phyloP scores from a whole-genome alignment of 140 eudicot genomes.

The Oenanthe javanica region DNA sequence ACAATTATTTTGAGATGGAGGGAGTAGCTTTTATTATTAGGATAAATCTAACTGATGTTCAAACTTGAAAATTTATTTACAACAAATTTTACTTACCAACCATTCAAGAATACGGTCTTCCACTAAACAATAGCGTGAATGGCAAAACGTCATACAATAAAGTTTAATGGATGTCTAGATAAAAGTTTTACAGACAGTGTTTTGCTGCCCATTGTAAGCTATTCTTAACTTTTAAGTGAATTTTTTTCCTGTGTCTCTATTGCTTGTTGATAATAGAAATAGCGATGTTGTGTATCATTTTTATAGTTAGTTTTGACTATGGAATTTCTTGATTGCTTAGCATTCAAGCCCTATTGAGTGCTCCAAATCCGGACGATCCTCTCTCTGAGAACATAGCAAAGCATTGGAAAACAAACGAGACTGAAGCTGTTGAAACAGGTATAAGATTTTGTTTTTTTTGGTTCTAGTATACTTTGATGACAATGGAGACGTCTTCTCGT shows the following conservation, averaged over 20 bases:
- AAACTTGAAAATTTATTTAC: too few relatives aligned
- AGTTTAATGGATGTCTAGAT: background rate
- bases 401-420: slow-evolving; percentile 67
- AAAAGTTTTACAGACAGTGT: background rate
- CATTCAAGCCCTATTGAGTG: slow-evolving; percentile 86
- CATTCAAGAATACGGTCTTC: too few relatives aligned
- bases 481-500: background rate
- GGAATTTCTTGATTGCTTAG: slow-evolving; percentile 23
- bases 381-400: slow-evolving; percentile 69
- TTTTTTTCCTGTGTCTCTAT: background rate
- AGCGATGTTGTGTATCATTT: too few relatives aligned
- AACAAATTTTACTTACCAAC: too few relatives aligned
- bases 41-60: background rate
- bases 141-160: background rate
- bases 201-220: too few relatives aligned
- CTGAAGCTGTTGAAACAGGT: slow-evolving; percentile 81
- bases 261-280: background rate
- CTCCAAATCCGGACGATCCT: slow-evolving; percentile 72
- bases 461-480: background rate
- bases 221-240: too few relatives aligned
- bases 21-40: too few relatives aligned
- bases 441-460: background rate
- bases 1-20: too few relatives aligned
- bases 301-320: background rate
- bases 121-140: background rate